These are phyloP conservation scores for Pythium phragmiticola DNA, from an alignment of 352 stramenopile species.

Conservation along the genomic window DNA sequence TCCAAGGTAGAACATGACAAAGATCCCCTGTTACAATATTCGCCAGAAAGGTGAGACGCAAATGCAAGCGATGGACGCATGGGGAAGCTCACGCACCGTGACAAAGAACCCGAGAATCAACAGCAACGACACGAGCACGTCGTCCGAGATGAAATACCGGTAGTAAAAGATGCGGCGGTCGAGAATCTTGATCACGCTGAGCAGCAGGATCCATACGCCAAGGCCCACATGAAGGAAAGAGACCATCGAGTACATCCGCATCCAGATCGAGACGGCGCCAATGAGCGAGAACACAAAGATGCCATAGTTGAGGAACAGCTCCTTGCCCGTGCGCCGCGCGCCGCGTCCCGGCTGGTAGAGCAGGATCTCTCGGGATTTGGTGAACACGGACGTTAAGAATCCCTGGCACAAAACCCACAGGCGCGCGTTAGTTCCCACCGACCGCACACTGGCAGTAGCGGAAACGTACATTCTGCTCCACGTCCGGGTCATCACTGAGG, in stretches of 20 bases:
- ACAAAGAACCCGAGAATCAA: slow-evolving; percentile 85
- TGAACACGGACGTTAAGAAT: slow-evolving; percentile 78
- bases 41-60: not conserved
- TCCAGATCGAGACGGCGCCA: slow-evolving; percentile 82
- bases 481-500: slow-evolving; percentile 77
- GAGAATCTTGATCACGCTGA: slow-evolving; percentile 78
- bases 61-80: not conserved
- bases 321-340: slow-evolving; percentile 64
- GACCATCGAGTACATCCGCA: slow-evolving; percentile 80
- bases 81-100: slow-evolving; percentile 40
- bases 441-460: not conserved
- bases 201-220: slow-evolving; percentile 58
- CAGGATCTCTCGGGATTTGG: slow-evolving; percentile 77
- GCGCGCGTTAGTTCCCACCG: too few species aligned
- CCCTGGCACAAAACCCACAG: slow-evolving; percentile 31
- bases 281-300: slow-evolving; percentile 86
- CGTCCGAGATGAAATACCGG: slow-evolving; percentile 86
- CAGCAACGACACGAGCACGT: slow-evolving; percentile 77
- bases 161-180: slow-evolving; percentile 89
- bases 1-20: slow-evolving; percentile 80
- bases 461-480: slow-evolving; percentile 61
- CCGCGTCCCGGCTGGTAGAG: slow-evolving; percentile 61
- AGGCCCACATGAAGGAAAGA: slow-evolving; percentile 77
- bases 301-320: slow-evolving; percentile 86
- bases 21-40: slow-evolving; percentile 45